These are phyloP conservation scores for Trichoderma sp. DNA, from an alignment of 2,329 filamentous ascomycete species.

Conservation along the genomic window DNA sequence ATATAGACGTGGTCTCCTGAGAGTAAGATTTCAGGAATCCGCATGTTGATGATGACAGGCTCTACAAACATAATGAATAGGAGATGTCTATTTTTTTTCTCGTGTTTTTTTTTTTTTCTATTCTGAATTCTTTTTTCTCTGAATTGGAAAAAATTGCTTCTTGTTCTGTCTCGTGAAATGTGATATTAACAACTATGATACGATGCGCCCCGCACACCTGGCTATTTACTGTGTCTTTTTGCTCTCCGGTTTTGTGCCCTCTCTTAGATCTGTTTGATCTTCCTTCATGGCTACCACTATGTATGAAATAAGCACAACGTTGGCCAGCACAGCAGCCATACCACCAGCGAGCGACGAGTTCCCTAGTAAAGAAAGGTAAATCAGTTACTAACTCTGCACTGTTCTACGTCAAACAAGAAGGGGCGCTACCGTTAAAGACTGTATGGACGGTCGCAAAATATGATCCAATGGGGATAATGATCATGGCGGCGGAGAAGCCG, in stretches of 20 bases:
- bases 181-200: not conserved
- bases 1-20: slow-evolving; percentile 23
- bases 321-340: slow-evolving; percentile 83
- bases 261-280: slow-evolving; percentile 57
- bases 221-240: slow-evolving; percentile 49
- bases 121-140: not conserved
- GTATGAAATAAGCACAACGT: slow-evolving; percentile 87
- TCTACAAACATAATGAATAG: slow-evolving; percentile 24
- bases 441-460: slow-evolving; percentile 80
- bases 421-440: slow-evolving; percentile 68
- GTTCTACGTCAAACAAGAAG: not conserved
- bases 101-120: not conserved
- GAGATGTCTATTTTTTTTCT: not conserved
- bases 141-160: not conserved
- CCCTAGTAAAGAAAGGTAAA: slow-evolving; percentile 49
- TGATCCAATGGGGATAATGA: slow-evolving; percentile 78
- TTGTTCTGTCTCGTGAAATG: not conserved
- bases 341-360: slow-evolving; percentile 87
- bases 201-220: not conserved
- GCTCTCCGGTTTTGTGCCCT: slow-evolving; percentile 42
- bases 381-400: slow-evolving; percentile 8
- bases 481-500: slow-evolving; percentile 88
- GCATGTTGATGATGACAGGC: slow-evolving; percentile 12
- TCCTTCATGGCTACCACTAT: slow-evolving; percentile 89
- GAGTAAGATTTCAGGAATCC: not conserved